These are phyloP conservation scores for Trichomonas tenax DNA, from an alignment of 208 protist genomes.

Conservation along the genomic window DNA sequence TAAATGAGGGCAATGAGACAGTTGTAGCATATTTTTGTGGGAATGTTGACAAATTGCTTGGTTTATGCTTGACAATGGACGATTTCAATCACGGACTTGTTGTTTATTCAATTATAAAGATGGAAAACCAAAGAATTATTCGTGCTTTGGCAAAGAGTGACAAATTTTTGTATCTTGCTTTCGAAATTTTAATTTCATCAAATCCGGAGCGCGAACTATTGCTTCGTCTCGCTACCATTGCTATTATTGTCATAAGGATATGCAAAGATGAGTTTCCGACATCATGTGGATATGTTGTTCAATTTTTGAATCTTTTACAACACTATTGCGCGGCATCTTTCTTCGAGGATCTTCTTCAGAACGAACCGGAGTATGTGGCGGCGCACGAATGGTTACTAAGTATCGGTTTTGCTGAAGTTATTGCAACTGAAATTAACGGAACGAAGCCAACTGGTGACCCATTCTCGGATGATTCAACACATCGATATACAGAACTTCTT, in stretches of 20 bases:
- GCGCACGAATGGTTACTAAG: not conserved
- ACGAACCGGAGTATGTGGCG: not conserved
- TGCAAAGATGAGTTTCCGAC: not conserved
- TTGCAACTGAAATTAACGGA: not conserved
- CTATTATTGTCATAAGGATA: not conserved
- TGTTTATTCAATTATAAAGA: not conserved
- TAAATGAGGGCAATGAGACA: not conserved
- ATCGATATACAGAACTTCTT: not conserved
- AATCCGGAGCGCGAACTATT: not conserved
- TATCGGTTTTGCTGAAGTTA: not conserved
- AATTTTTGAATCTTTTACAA: not conserved
- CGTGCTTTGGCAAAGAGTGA: not conserved
- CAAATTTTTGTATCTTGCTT: not conserved
- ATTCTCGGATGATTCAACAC: not conserved
- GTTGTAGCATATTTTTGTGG: not conserved
- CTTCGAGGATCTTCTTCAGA: not conserved
- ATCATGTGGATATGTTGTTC: not conserved
- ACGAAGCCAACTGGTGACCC: not conserved
- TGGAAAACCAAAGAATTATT: not conserved
- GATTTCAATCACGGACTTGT: not conserved
- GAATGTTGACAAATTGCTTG: not conserved
- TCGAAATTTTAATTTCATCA: not conserved
- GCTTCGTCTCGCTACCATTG: not conserved
- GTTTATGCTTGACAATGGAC: not conserved
- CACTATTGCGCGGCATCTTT: not conserved